These are phyloP conservation scores for Apiospora rasikravindrae DNA, from an alignment of 2,329 filamentous ascomycete genomes.

Conservation along the genomic window DNA sequence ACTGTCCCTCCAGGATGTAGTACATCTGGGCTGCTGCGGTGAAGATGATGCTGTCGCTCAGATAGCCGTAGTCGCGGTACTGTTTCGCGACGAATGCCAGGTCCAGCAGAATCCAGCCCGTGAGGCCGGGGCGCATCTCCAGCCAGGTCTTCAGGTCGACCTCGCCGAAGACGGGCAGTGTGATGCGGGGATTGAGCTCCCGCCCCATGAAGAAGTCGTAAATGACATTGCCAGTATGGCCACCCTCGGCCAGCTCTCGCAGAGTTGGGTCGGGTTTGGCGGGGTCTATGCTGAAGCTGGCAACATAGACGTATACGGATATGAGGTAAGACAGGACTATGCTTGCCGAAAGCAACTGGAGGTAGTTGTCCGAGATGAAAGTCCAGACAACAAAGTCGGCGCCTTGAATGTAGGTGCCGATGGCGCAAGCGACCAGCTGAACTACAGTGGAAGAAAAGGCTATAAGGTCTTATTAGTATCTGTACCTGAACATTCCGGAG, in stretches of 20 bases:
- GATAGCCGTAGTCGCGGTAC: constrained; percentile 80
- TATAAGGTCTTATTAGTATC: constrained; percentile 39
- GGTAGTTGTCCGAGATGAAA: constrained; percentile 89
- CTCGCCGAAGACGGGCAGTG: constrained; percentile 78
- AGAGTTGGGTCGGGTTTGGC: constrained; percentile 64
- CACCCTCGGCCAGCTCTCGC: constrained; percentile 82
- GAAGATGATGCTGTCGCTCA: constrained; percentile 86
- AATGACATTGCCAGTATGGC: constrained; percentile 80
- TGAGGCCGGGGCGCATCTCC: constrained; percentile 87
- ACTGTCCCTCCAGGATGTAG: constrained; percentile 84
- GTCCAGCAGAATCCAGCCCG: constrained; percentile 88
- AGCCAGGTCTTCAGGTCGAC: constrained; percentile 90
- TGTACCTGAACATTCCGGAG: background rate
- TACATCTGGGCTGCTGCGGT: constrained; percentile 78
- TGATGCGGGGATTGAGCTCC: constrained; percentile 88
- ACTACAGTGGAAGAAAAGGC: constrained; percentile 77
- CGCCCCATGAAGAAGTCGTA: constrained; percentile 98
- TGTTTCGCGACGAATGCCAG: constrained; percentile 85
- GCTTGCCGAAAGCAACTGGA: constrained; percentile 84
- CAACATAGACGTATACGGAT: constrained; percentile 79
- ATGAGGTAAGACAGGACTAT: constrained; percentile 75
- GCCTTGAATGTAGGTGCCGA: constrained; percentile 78
- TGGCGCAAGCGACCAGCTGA: constrained; percentile 71
- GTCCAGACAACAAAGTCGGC: constrained; percentile 88
- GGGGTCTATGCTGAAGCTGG: constrained; percentile 79